phyloP scores from a whole-genome alignment of 2,329 filamentous ascomycete genomes.

The Diaporthe humulicola region DNA sequence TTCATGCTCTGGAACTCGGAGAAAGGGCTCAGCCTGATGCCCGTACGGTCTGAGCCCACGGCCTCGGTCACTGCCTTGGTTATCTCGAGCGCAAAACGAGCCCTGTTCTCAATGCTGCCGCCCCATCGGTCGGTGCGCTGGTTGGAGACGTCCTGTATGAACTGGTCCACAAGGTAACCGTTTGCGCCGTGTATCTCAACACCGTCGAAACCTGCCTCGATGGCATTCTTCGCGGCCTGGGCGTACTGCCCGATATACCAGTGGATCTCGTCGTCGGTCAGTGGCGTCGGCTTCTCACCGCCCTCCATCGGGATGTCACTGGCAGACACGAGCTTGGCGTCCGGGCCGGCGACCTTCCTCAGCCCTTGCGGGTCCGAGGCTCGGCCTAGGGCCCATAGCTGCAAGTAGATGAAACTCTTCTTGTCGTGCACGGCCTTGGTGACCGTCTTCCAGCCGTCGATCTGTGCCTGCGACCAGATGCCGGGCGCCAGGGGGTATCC shows the following conservation, averaged over 20 bases:
- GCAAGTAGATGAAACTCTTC: conserved; percentile 71
- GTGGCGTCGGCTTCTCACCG: conserved; percentile 51
- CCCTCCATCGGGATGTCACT: conserved; percentile 61
- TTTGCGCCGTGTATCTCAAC: conserved; percentile 57
- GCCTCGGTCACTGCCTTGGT: conserved; percentile 63
- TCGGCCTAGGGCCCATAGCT: conserved; percentile 65
- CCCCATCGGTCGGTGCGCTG: conserved; percentile 67
- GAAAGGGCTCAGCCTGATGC: conserved; percentile 69
- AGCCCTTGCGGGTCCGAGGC: conserved; percentile 53
- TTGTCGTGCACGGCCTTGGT: conserved; percentile 73
- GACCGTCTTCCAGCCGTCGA: conserved; percentile 69
- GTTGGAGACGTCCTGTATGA: conserved; percentile 67
- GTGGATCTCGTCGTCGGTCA: conserved; percentile 58
- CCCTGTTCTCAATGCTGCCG: conserved; percentile 67
- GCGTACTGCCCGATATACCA: conserved; percentile 49
- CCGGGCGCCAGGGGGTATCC: conserved; percentile 65
- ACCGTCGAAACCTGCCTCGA: conserved; percentile 65
- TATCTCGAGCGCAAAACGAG: conserved; percentile 65
- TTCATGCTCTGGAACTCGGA: conserved; percentile 69
- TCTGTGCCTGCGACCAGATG: conserved; percentile 67
- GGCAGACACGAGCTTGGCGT: conserved; percentile 52
- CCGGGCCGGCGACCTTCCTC: conserved; percentile 40
- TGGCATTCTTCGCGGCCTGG: conserved; percentile 56
- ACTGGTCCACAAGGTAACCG: conserved; percentile 64
- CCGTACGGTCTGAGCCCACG: conserved; percentile 62